Evolutionary conservation across 495 filamentous ascomycete genomes (phyloP).

Genomic region (Parathielavia hyrcaniae): DNA sequence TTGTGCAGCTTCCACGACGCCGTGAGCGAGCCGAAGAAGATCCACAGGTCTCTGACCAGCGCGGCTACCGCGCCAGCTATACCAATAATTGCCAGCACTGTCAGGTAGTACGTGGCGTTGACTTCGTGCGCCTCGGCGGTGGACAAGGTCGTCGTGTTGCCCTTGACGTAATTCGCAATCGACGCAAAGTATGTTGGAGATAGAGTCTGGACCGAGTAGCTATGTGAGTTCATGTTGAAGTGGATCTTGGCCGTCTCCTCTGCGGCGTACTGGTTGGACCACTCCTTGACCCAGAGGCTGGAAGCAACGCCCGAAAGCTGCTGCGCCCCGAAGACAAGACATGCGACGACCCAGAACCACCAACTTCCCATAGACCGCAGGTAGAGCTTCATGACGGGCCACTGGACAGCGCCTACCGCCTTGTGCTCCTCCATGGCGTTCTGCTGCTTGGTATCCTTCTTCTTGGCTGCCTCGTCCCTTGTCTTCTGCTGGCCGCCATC

Average conservation of each 20-base stretch:
- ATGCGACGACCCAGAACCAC: conserved; percentile 83
- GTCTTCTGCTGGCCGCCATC: conserved; percentile 32
- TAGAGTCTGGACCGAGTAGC: conserved; percentile 27
- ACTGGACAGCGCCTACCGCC: conserved; percentile 76
- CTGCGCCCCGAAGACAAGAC: conserved; percentile 67
- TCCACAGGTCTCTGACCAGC: conserved; percentile 68
- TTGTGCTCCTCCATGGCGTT: conserved; percentile 64
- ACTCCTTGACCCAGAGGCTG: conserved; percentile 90
- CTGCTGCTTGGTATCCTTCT: conserved; percentile 43
- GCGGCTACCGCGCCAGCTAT: conserved; percentile 67
- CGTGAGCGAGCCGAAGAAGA: conserved; percentile 87
- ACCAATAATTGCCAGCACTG: conserved; percentile 74
- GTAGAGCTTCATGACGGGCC: conserved; percentile 77
- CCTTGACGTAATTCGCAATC: conserved; percentile 31
- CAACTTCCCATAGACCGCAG: conserved; percentile 82
- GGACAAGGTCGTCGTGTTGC: conserved; percentile 18
- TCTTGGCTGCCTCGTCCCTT: conserved; percentile 39
- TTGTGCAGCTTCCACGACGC: conserved; percentile 83
- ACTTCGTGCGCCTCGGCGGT: conserved; percentile 47
- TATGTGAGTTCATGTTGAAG: conserved; percentile 36
- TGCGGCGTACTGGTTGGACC: conserved; percentile 56
- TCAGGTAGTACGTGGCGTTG: conserved; percentile 76
- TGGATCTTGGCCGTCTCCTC: conserved; percentile 27
- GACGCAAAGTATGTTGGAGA: conserved; percentile 36
- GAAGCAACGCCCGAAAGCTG: conserved; percentile 79